Evolutionary conservation across 352 stramenopile genomes (phyloP).

Genomic region (Phytophthora uliginosa): DNA sequence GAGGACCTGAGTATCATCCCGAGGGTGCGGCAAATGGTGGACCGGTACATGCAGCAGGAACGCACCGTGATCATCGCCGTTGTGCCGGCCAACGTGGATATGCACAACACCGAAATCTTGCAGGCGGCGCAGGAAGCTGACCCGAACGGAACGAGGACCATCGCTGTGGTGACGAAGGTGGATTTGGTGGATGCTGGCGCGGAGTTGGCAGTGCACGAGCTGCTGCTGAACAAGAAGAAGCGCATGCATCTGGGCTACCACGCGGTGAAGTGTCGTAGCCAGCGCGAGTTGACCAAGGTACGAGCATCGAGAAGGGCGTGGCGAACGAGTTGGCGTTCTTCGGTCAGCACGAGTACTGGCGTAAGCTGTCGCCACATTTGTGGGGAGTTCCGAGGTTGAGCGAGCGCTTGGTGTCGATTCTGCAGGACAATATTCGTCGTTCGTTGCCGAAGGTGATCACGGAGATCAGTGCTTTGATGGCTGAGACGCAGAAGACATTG

Average conservation of each 20-base stretch:
- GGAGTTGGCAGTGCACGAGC: conserved; percentile 74
- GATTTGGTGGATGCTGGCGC: conserved; percentile 89
- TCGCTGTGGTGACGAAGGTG: conserved; percentile 91
- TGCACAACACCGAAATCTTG: conserved; percentile 90
- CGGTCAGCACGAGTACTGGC: conserved; percentile 56
- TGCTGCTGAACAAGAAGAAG: conserved; percentile 84
- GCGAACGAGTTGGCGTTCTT: conserved; percentile 71
- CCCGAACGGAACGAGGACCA: conserved; percentile 75
- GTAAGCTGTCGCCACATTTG: conserved; percentile 29
- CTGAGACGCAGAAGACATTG: conserved; percentile 28
- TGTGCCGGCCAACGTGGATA: conserved; percentile 54
- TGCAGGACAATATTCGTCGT: conserved; percentile 61
- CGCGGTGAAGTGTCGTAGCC: conserved; percentile 53
- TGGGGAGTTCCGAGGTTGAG: conserved; percentile 52
- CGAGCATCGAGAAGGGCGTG: conserved; percentile 64
- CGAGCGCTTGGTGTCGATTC: conserved; percentile 48
- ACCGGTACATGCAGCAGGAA: conserved; percentile 79
- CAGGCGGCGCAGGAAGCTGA: conserved; percentile 76
- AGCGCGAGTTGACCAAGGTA: conserved; percentile 53
- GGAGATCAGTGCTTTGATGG: conserved; percentile 49
- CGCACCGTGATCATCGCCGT: conserved; percentile 81
- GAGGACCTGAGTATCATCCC: conserved; percentile 77
- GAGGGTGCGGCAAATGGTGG: conserved; percentile 77
- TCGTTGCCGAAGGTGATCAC: conserved; percentile 55
- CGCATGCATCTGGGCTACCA: conserved; percentile 79